Percentiles rank a stretch among this genome's conserved stretches.
Conservation (phyloP, 2,329 filamentous ascomycete genomes). For the Tolypocladium ovalisporum region DNA sequence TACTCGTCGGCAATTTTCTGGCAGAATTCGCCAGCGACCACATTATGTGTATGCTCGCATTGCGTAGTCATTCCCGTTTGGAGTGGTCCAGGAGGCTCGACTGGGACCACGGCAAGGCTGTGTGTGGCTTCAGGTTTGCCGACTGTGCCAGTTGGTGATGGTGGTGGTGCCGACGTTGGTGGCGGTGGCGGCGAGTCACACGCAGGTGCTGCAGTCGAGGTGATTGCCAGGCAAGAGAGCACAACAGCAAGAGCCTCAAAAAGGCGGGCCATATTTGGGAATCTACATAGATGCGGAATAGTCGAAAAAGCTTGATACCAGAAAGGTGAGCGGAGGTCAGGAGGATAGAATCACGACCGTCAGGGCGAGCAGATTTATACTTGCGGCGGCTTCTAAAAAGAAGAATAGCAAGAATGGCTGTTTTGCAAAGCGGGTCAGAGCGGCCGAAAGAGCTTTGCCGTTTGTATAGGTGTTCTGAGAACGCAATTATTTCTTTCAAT, state of each 20-base stretch:
- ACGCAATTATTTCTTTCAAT: background rate
- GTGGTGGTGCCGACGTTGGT: too few relatives aligned
- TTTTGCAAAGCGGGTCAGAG: background rate
- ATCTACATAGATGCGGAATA: background rate
- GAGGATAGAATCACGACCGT: too few relatives aligned
- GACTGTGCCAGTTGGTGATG: too few relatives aligned
- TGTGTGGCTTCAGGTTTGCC: background rate
- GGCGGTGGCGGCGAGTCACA: background rate
- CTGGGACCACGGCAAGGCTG: too few relatives aligned
- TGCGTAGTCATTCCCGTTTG: background rate
- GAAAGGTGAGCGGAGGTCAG: background rate
- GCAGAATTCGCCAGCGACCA: background rate
- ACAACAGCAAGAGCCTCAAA: background rate
- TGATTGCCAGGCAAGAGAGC: background rate
- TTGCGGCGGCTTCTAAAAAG: background rate
- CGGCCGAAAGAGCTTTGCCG: background rate
- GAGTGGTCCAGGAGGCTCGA: background rate
- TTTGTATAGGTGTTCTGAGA: background rate
- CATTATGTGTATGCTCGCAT: background rate
- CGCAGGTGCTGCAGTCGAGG: background rate
- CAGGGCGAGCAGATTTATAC: background rate
- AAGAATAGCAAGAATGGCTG: background rate
- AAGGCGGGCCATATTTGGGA: background rate
- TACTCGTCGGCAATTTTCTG: background rate
- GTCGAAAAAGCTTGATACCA: background rate